These are phyloP conservation scores for Cladosporium cucumerinum DNA, from an alignment of 2,329 filamentous ascomycete species.

Conservation along the genomic window DNA sequence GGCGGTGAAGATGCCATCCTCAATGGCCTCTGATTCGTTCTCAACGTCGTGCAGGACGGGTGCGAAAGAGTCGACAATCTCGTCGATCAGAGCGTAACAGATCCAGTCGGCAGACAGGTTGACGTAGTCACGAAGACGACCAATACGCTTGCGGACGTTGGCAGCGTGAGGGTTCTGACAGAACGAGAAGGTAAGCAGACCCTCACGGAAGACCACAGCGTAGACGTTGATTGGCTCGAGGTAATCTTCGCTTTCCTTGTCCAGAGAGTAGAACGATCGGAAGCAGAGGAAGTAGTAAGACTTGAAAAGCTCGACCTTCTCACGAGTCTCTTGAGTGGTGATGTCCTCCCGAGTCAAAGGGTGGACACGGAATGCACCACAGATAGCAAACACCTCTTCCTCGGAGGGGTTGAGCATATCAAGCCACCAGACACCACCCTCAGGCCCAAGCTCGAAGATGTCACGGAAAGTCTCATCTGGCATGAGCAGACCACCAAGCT, in stretches of 20 bases:
- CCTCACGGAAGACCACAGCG: conserved; percentile 93
- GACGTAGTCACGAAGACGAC: conserved; percentile 90
- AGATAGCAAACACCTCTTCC: conserved; percentile 82
- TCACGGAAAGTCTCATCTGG: conserved; percentile 87
- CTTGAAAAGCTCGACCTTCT: conserved; percentile 97
- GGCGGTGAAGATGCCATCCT: conserved; percentile 91
- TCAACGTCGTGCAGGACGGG: conserved; percentile 86
- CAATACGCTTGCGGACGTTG: conserved; percentile 87
- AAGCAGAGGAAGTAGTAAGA: conserved; percentile 99
- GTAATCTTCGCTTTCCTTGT: conserved; percentile 74
- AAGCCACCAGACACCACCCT: conserved; percentile 95
- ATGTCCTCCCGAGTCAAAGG: conserved; percentile 96
- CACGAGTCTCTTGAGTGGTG: conserved; percentile 86
- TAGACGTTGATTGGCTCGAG: conserved; percentile 96
- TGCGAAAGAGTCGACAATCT: conserved; percentile 95
- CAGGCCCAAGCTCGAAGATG: conserved; percentile 69
- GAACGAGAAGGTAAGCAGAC: conserved; percentile 92
- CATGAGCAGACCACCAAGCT: conserved; percentile 82
- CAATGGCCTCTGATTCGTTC: conserved; percentile 83
- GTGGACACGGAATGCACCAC: conserved; percentile 92
- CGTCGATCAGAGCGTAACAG: conserved; percentile 96
- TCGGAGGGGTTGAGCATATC: conserved; percentile 88
- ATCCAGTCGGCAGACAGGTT: conserved; percentile 96
- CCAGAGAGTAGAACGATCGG: conserved; percentile 82
- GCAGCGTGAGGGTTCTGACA: conserved; percentile 80